Evolutionary conservation across 345 rosid species (phyloP).

Genomic region (Clarkia xantiana): DNA sequence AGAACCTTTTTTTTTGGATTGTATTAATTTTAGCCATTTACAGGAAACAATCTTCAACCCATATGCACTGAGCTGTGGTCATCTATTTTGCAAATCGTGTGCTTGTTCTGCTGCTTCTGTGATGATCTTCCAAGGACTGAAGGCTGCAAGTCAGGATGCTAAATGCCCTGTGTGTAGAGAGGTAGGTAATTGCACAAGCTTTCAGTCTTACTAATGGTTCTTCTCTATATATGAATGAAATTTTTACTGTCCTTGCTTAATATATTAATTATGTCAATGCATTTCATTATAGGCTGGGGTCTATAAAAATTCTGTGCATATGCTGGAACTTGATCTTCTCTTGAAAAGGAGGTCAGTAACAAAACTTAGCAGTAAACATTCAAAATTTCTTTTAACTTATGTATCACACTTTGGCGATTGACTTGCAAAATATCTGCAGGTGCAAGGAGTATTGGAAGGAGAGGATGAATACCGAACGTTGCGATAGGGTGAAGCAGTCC

Average conservation of each 20-base stretch:
- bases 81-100: slow-evolving; percentile 81
- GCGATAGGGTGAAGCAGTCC: slow-evolving; percentile 58
- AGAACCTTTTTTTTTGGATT: neutral
- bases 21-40: slow-evolving; percentile 1
- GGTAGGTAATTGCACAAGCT: slow-evolving; percentile 24
- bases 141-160: slow-evolving; percentile 38
- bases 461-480: slow-evolving; percentile 37
- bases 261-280: too few species aligned
- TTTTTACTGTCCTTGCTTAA: too few species aligned
- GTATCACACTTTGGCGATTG: too few species aligned
- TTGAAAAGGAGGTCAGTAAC: slow-evolving; percentile 54
- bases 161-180: slow-evolving; percentile 93
- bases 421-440: slow-evolving; percentile 23
- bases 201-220: too few species aligned
- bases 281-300: slow-evolving; percentile 52
- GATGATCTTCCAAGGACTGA: slow-evolving; percentile 56
- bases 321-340: slow-evolving; percentile 62
- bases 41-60: slow-evolving; percentile 86
- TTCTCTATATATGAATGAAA: too few species aligned
- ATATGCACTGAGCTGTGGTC: slow-evolving; percentile 76
- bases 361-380: too few species aligned
- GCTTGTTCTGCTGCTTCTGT: slow-evolving; percentile 86
- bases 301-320: slow-evolving; percentile 50
- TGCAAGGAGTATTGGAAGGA: slow-evolving; percentile 66
- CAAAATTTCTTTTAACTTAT: too few species aligned